Conservation (phyloP, 352 stramenopile genomes). For the Pythium sp. region DNA sequence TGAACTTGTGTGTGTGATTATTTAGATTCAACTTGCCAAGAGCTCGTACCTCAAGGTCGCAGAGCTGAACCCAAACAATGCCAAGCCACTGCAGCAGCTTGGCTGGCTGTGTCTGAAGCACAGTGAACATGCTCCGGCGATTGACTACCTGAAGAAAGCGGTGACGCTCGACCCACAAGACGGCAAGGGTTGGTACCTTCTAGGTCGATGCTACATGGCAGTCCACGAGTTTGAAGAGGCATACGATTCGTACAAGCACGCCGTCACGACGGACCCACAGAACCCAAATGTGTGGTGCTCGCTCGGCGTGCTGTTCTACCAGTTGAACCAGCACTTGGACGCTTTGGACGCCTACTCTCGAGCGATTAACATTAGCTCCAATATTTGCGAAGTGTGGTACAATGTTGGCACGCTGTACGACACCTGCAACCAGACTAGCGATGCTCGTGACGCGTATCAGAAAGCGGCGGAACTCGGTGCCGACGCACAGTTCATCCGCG, state of each 20-base stretch:
- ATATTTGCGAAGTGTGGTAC: not conserved
- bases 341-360: not conserved
- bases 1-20: not conserved
- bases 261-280: not conserved
- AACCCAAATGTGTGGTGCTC: not conserved
- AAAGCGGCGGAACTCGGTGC: not conserved
- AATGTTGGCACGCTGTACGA: not conserved
- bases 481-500: not conserved
- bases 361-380: not conserved
- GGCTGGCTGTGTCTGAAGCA: not conserved
- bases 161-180: not conserved
- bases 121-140: not conserved
- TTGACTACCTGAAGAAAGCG: not conserved
- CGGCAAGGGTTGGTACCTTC: not conserved
- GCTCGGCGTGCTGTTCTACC: not conserved
- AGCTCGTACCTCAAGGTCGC: not conserved
- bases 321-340: not conserved
- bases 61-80: not conserved
- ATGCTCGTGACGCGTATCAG: not conserved
- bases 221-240: not conserved
- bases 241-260: not conserved
- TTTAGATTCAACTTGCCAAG: not conserved
- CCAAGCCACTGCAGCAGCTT: not conserved
- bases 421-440: not conserved
- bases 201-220: not conserved